Percentiles rank a stretch among this genome's conserved stretches.
Evolutionary conservation across 106 monocot genomes (phyloP).

Genomic region (Cymbidium sinense): DNA sequence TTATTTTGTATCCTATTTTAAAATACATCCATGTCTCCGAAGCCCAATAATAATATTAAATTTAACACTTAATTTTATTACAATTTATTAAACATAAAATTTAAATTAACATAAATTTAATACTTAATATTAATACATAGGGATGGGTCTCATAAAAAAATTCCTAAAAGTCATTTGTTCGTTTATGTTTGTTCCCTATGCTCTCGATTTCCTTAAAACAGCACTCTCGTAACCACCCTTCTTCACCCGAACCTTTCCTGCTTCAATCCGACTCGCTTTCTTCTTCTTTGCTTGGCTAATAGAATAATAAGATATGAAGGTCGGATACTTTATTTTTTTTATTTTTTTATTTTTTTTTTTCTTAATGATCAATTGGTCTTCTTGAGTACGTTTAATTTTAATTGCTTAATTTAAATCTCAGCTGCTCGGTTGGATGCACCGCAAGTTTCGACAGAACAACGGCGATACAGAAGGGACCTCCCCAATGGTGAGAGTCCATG

Average conservation of each 20-base stretch:
- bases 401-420: background rate
- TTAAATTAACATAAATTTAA: no score
- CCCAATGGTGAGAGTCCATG: background rate
- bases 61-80: no score
- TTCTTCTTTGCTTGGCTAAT: background rate
- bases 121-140: no score
- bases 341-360: background rate
- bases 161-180: background rate
- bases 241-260: background rate
- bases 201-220: background rate
- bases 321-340: background rate
- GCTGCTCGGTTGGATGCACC: constrained; percentile 5
- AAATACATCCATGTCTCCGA: no score
- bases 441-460: background rate
- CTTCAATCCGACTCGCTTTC: background rate
- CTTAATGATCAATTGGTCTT: background rate
- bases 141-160: no score
- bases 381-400: background rate
- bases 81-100: no score
- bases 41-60: no score
- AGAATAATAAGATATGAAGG: background rate
- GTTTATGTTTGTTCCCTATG: background rate
- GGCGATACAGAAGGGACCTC: background rate
- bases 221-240: background rate
- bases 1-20: no score